Base-by-base conservation (phyloP, 2,329 filamentous ascomycete species). In the Didymella segeticola region DNA sequence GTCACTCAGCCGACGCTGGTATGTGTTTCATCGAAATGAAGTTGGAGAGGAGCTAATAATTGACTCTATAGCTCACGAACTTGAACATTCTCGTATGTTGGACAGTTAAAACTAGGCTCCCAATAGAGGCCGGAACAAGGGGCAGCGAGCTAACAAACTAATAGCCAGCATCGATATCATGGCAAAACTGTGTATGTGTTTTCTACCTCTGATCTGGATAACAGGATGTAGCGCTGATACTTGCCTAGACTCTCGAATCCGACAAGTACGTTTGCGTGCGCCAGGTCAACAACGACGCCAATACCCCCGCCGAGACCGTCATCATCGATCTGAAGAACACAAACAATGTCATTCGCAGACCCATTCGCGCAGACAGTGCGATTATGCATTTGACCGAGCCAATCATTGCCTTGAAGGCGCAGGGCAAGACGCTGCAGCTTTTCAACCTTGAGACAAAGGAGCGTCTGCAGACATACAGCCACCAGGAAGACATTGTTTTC, bases 311-410 rank as follows among this genome's bases (percentile, higher is more conserved):
- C 62, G 93, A 97, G 79, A 93, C 99, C 63, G 89, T 99, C 78
- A 99, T 99, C 76, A 82, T 99, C 79, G 91, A 99, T 78, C 89
- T 99, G 74, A 97, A 98, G 80, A 96, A 97, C 80, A 88, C 88
- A 80, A 97, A 96, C 86, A 93, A 95, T 82, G 87, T 97, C 76
- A 95, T 91, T 68, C 89, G 90, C 71, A 87, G 93, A 74, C 91
- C 93, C 42, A 99, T 99, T 82, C 98, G 96, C 83, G 95, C 95
- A 72, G 95, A 99, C 80, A 98, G 93, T 86, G 95, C 96, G 69
- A 96, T 99, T 75, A 98, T 99, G 95, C 95, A 99, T 85, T 96
- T 91, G 91, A 89, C 85, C 68, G 90, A 89, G 75, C 91, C 96
- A 77, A 91, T 99, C 75, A 98, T 99, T 72, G 95, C 96, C 60